These are phyloP conservation scores for Alternaria gaisen DNA, from an alignment of 2,329 filamentous ascomycete genomes.

Conservation along the genomic window DNA sequence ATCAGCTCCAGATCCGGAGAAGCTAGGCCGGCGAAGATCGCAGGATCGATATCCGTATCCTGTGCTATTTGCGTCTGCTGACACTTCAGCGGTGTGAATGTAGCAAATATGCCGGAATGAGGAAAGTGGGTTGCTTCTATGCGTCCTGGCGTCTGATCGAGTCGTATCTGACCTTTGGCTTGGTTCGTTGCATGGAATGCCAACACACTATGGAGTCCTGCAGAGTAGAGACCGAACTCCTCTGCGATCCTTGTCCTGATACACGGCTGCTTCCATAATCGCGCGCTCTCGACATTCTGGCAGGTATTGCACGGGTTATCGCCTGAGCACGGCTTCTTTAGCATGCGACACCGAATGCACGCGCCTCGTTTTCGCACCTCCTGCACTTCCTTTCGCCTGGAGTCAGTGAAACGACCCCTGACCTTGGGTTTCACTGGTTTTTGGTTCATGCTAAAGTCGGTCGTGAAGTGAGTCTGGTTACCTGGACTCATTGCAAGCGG, in stretches of 20 bases:
- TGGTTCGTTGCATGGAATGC: conserved; percentile 61
- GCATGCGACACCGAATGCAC: conserved; percentile 70
- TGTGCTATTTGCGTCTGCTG: conserved; percentile 35
- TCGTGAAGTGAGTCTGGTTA: conserved; percentile 49
- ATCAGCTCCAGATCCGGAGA: conserved; percentile 56
- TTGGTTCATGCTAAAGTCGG: conserved; percentile 51
- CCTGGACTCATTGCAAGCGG: conserved; percentile 52
- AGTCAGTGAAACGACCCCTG: conserved; percentile 65
- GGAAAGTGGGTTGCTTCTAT: conserved; percentile 64
- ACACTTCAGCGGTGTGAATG: conserved; percentile 56
- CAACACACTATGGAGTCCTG: conserved; percentile 62
- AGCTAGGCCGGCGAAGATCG: conserved; percentile 41
- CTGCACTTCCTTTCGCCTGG: conserved; percentile 66
- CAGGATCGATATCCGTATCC: conserved; percentile 48
- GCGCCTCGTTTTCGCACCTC: conserved; percentile 68
- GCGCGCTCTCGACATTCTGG: conserved; percentile 66
- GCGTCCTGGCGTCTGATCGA: conserved; percentile 59
- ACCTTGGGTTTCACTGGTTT: conserved; percentile 57
- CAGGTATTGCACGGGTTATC: conserved; percentile 68
- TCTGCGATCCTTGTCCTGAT: conserved; percentile 66
- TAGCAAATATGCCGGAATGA: conserved; percentile 57
- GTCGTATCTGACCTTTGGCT: conserved; percentile 59
- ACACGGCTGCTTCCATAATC: conserved; percentile 69
- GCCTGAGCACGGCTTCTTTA: conserved; percentile 70
- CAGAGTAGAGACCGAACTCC: conserved; percentile 66